phyloP scores from a whole-genome alignment of 306 rosid genomes.

The Bauhinia variegata region DNA sequence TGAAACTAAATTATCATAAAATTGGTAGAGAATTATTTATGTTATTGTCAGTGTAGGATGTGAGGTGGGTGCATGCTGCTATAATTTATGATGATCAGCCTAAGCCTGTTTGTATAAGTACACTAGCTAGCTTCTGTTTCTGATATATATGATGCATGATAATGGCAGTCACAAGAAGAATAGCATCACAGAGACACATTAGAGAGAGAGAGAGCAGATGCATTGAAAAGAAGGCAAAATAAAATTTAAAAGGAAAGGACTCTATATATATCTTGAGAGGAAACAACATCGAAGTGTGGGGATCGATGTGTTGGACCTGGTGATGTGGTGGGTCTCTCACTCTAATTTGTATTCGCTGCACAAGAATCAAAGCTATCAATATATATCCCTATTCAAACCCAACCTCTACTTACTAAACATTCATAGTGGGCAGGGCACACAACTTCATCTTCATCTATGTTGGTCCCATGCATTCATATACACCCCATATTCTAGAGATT shows the following conservation, averaged over 20 bases:
- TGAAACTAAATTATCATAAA: no score
- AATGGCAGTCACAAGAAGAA: slow-evolving; percentile 59
- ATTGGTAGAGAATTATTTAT: slow-evolving; percentile 44
- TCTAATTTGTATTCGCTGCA: slow-evolving; percentile 44
- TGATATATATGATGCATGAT: slow-evolving; percentile 54
- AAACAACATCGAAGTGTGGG: slow-evolving; percentile 48
- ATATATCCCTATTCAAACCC: slow-evolving; percentile 30
- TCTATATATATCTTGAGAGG: no score
- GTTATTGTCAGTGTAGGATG: slow-evolving; percentile 49
- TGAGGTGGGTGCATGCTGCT: slow-evolving; percentile 54
- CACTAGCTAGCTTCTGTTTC: slow-evolving; percentile 39
- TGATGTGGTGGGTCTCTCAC: slow-evolving; percentile 43
- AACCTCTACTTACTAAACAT: slow-evolving; percentile 33
- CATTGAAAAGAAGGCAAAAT: no score
- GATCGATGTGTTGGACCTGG: no score
- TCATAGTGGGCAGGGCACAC: slow-evolving; percentile 57
- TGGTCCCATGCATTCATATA: slow-evolving; percentile 39
- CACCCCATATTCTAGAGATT: slow-evolving; percentile 10
- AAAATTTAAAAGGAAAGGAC: slow-evolving; percentile 1
- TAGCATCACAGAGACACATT: slow-evolving; percentile 17
- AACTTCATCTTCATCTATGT: slow-evolving; percentile 13
- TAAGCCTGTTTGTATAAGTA: slow-evolving; percentile 40
- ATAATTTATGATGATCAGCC: slow-evolving; percentile 53
- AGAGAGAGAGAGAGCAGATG: no score
- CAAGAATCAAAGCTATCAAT: slow-evolving; percentile 47